Conservation (phyloP, 2,329 filamentous ascomycete species). For the Stenocarpella maydis region DNA sequence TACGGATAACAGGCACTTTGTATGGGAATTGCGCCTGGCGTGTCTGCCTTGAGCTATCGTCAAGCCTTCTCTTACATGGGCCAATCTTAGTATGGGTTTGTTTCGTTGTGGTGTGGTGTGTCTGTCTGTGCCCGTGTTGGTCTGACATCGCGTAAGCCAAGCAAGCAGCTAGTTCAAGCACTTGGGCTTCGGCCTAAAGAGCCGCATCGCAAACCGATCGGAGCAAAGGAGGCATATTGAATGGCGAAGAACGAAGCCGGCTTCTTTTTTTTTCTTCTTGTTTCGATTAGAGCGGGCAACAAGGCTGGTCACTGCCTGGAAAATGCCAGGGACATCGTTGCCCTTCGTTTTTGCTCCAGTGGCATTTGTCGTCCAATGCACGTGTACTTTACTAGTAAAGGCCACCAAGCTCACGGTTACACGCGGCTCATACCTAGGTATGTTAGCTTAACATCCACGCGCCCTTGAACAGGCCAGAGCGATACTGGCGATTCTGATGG, state of each 20-base stretch:
- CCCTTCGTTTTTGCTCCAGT: not conserved
- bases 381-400: not conserved
- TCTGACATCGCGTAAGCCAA: slow-evolving; percentile 20
- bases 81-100: not conserved
- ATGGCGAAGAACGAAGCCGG: not conserved
- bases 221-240: not conserved
- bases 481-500: not conserved
- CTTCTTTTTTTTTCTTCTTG: not conserved
- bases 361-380: not conserved
- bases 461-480: not conserved
- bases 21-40: not conserved
- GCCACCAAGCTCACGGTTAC: slow-evolving; percentile 8
- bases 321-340: not conserved
- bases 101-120: not conserved
- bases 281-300: too few species aligned
- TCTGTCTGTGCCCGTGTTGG: not conserved
- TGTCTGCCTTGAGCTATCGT: slow-evolving; percentile 25
- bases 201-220: slow-evolving; percentile 2
- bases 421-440: slow-evolving; percentile 1
- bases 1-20: not conserved
- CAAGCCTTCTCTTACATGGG: slow-evolving; percentile 16
- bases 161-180: not conserved
- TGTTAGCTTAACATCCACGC: not conserved
- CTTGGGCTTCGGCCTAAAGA: slow-evolving; percentile 6
- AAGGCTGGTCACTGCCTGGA: not conserved